Base-by-base conservation (phyloP, 2,329 filamentous ascomycete genomes). In the Aspergillus puulaauensis region DNA sequence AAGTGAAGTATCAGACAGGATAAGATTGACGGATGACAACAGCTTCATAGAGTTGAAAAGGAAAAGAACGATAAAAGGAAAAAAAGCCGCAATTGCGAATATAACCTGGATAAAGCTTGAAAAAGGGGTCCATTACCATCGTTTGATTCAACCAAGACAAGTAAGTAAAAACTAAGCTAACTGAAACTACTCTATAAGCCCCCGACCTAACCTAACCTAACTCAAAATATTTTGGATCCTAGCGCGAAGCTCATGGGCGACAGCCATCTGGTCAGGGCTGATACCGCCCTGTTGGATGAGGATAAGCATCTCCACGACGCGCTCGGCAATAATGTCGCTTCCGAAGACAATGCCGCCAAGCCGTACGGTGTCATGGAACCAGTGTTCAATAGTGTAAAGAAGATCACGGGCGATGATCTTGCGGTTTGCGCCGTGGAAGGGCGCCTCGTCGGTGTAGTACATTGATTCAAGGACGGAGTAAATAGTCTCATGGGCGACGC, bases 361-460 rank as follows among this genome's bases (percentile, higher is more conserved):
- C 24, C 83, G 77, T 57, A 82, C 76, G 49, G 82, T 85, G 14
- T 83, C 78, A 50, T 80, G 75, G 63, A 82, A 84, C 88, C 88
- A 91, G 55, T 79, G 76, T 56, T 82, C 76, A 4, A 86, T 77
- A 3, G 87, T 73, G 64, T 88, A 86, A 0, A 88, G 73, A 43
- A 89, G 81, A 69, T 89, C 86, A 24, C 80, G 79, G 3, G 84
- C 84, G 6, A 90, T 77, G 57, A 82, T 74, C 43, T 80, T 79
- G 46, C 84, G 79, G 56, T 84, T 83, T 4, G 77, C 72, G 4
- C 84, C 85, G 37, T 80, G 75, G 71, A 90, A 90, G 0, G 88
- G 87, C 6, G 82, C 77, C 65, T 88, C 84, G 61, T 88, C 85
- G 39, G 83, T 83, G 72, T 88, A 89, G 75, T 86, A 90, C 73